phyloP scores from a whole-genome alignment of 2,329 filamentous ascomycete species.

The Cyphellophora attinorum region DNA sequence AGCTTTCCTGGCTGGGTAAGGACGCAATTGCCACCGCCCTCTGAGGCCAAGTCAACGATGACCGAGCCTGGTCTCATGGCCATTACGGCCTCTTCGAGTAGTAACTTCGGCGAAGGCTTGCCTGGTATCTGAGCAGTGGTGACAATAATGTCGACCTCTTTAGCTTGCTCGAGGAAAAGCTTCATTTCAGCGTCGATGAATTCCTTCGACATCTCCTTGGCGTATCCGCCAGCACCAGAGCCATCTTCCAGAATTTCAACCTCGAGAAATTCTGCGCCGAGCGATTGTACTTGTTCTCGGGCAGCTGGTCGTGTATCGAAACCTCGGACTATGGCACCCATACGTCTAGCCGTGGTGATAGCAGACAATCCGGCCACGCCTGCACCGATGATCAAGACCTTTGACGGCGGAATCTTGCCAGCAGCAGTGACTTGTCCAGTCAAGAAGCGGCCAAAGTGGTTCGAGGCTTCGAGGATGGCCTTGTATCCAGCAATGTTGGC shows the following conservation, averaged over 20 bases:
- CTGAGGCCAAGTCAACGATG: slow-evolving; percentile 77
- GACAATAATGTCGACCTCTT: slow-evolving; percentile 84
- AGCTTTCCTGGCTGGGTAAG: slow-evolving; percentile 67
- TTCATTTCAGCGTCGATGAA: slow-evolving; percentile 92
- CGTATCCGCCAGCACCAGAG: slow-evolving; percentile 74
- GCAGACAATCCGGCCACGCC: slow-evolving; percentile 83
- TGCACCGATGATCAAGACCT: slow-evolving; percentile 81
- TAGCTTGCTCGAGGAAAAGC: slow-evolving; percentile 76
- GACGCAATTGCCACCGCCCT: slow-evolving; percentile 82
- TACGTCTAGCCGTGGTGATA: slow-evolving; percentile 73
- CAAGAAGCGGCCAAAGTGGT: slow-evolving; percentile 78
- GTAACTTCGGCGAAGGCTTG: slow-evolving; percentile 70
- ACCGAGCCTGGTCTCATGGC: slow-evolving; percentile 87
- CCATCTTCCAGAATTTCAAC: slow-evolving; percentile 79
- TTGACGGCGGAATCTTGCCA: slow-evolving; percentile 81
- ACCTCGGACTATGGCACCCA: slow-evolving; percentile 81
- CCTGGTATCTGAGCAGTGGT: slow-evolving; percentile 88
- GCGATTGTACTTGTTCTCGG: slow-evolving; percentile 79
- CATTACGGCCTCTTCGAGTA: slow-evolving; percentile 69
- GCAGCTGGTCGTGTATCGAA: slow-evolving; percentile 87
- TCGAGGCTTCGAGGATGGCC: slow-evolving; percentile 79
- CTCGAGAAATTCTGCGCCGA: slow-evolving; percentile 83
- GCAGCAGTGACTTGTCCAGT: slow-evolving; percentile 86
- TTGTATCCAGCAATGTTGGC: slow-evolving; percentile 93
- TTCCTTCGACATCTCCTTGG: slow-evolving; percentile 89